phyloP scores from a whole-genome alignment of 2,329 filamentous ascomycete genomes.

The Hysterium pulicare region DNA sequence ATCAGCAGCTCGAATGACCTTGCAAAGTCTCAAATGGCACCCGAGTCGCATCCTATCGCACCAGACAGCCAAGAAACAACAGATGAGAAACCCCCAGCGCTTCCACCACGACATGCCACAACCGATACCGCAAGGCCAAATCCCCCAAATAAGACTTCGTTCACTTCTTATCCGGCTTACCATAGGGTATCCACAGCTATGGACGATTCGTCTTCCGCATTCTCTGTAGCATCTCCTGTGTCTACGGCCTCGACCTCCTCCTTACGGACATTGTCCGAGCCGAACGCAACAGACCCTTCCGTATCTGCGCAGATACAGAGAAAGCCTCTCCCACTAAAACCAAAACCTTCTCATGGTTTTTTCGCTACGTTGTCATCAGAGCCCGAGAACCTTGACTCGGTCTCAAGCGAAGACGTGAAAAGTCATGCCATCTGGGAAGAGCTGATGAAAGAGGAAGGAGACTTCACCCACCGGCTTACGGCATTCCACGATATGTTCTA shows the following conservation, averaged over 20 bases:
- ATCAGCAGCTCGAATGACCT: no score
- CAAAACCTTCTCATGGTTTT: conserved; percentile 12
- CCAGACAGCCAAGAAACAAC: background rate
- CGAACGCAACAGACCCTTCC: background rate
- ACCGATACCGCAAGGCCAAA: background rate
- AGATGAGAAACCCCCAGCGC: background rate
- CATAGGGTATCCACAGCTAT: background rate
- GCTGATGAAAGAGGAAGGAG: conserved; percentile 20
- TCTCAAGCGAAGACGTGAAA: conserved; percentile 12
- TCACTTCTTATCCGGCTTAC: background rate
- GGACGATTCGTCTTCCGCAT: background rate
- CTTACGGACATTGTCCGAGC: background rate
- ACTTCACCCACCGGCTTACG: conserved; percentile 21
- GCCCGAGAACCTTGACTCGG: background rate
- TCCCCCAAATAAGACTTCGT: no score
- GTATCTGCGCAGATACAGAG: background rate
- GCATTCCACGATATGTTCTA: conserved; percentile 26
- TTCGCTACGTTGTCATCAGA: conserved; percentile 5
- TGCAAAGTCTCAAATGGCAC: no score
- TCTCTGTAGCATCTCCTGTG: background rate
- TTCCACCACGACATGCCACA: background rate
- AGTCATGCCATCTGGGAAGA: conserved; percentile 22
- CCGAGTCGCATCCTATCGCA: background rate
- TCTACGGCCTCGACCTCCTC: background rate
- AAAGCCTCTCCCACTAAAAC: conserved; percentile 4